Evolutionary conservation across 345 rosid species (phyloP).

Genomic region (Salix dunnii): DNA sequence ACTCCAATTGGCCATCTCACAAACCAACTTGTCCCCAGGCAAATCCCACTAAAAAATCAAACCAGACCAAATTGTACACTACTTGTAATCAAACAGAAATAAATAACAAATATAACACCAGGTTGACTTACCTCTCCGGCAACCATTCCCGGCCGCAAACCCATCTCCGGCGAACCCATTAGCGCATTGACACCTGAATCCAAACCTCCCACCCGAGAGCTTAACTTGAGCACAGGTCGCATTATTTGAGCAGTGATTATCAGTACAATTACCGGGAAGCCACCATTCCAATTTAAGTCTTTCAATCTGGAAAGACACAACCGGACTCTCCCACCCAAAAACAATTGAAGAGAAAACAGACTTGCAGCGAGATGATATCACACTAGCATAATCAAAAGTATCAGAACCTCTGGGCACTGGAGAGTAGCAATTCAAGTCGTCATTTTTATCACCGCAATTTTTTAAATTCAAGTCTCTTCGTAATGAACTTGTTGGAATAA

Average conservation of each 20-base stretch:
- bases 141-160: constrained; percentile 41
- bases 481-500: constrained; percentile 31
- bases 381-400: constrained; percentile 22
- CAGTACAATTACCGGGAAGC: constrained; percentile 38
- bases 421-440: constrained; percentile 46
- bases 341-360: constrained; percentile 55
- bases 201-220: constrained; percentile 17
- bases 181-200: constrained; percentile 53
- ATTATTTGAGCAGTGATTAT: constrained; percentile 20
- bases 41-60: background rate
- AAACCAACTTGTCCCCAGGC: background rate
- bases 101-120: background rate
- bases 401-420: background rate
- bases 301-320: constrained; percentile 45
- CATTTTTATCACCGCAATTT: constrained; percentile 29
- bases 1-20: constrained; percentile 3
- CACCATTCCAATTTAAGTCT: constrained; percentile 69
- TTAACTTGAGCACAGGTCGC: constrained; percentile 22
- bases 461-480: background rate
- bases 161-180: constrained; percentile 63
- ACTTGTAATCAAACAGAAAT: background rate
- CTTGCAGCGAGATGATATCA: constrained; percentile 33
- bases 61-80: background rate
- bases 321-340: constrained; percentile 20
- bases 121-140: constrained; percentile 65